phyloP scores from a whole-genome alignment of 164 flowering plant genomes.

The Litsea cubeba region DNA sequence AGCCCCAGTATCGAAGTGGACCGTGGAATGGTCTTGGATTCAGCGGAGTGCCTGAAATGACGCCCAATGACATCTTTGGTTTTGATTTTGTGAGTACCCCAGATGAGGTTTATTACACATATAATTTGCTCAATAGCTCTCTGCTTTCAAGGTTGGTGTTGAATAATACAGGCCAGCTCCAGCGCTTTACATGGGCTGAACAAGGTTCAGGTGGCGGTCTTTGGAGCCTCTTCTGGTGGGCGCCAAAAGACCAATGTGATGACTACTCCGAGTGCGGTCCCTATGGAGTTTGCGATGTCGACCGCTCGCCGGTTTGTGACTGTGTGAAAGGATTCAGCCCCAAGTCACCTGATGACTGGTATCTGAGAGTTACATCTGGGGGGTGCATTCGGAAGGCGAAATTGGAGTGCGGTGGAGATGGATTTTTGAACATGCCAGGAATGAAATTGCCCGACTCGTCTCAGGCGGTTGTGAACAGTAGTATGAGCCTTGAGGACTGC shows the following conservation, averaged over 20 bases:
- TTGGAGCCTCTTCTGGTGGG: slow-evolving; percentile 16
- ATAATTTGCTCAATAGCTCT: slow-evolving; percentile 3
- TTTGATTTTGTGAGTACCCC: slow-evolving; percentile 11
- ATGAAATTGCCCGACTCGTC: slow-evolving; percentile 23
- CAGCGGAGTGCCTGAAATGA: slow-evolving; percentile 20
- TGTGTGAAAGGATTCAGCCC: slow-evolving; percentile 47
- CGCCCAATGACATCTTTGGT: slow-evolving; percentile 8
- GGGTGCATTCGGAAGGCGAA: slow-evolving; percentile 40
- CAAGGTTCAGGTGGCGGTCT: neutral
- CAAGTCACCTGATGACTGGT: slow-evolving; percentile 23
- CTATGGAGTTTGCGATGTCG: slow-evolving; percentile 24
- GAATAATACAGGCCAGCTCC: slow-evolving; percentile 18
- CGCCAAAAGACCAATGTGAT: slow-evolving; percentile 34
- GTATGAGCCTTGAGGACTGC: slow-evolving; percentile 18
- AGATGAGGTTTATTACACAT: slow-evolving; percentile 23
- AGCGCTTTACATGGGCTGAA: slow-evolving; percentile 19
- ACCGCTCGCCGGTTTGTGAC: slow-evolving; percentile 17
- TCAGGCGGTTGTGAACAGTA: slow-evolving; percentile 1
- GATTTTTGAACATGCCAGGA: slow-evolving; percentile 14
- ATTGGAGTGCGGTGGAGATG: slow-evolving; percentile 28
- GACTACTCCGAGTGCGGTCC: slow-evolving; percentile 27
- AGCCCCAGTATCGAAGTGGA: slow-evolving; percentile 23
- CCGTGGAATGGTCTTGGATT: slow-evolving; percentile 48
- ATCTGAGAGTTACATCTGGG: slow-evolving; percentile 12
- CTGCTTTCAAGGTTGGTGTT: slow-evolving; percentile 18